Base-by-base conservation (phyloP, 345 rosid species). In the Eucalyptus leucophloia region DNA sequence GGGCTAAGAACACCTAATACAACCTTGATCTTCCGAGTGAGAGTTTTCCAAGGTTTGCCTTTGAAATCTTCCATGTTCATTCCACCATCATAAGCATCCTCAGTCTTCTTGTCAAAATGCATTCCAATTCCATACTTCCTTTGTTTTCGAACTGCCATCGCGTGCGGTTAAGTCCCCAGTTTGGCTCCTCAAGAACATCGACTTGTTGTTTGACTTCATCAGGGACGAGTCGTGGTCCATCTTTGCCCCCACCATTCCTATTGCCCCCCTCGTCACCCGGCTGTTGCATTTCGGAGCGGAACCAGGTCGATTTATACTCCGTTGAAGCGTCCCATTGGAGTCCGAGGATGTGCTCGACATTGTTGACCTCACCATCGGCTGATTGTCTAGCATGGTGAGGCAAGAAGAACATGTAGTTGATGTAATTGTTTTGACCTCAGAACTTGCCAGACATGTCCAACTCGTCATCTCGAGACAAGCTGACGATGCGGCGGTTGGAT, bases 331-430 rank as follows among this genome's bases (percentile, higher is more conserved):
- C 69, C 2, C 1, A 5, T 0, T 62, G 69, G 69, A 30, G 69
- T 62, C 34, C 34, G 32, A 62, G 69, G 69, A 62, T 13, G 69
- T 62, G 1, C 69, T 62, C 34, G 17, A 30, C 69, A 30, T 62
- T 11, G 67, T 60, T 28, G 16, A 60, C 16, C 14, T 0, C 30
- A 28, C 67, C 34, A 62, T 62, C 32, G 32, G 32, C 15, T 62
- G 69, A 30, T 62, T 62, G 34, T 62, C 69, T 60, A 13, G 34
- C 69, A 14, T 30, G 69, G 32, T 2, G 34, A 14, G 8, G 69
- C 69, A 2, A 28, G 34, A 30, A 0, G 69, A 24, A 0, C 2
- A 0, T 56, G 30, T 23, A 24, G 30, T 56, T 56, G 62, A 56
- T 56, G 62, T 56, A 56, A 62, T 62, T 13, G 17, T 62, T 62